phyloP scores from a whole-genome alignment of 306 rosid genomes.

The Cucurbita pepo region DNA sequence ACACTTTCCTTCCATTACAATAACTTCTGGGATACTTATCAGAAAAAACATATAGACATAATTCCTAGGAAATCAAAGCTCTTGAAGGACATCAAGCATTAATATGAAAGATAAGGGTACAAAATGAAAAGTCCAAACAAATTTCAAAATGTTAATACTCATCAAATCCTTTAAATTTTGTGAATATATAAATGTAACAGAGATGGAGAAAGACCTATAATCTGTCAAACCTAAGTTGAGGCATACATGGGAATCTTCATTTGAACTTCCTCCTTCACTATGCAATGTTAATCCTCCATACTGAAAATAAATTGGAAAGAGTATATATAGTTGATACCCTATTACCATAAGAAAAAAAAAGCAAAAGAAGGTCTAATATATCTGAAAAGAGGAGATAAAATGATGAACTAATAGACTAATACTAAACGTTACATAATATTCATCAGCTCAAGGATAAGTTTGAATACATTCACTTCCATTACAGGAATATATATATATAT shows the following conservation, averaged over 20 bases:
- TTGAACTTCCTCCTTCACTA: constrained; percentile 19
- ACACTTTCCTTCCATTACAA: not conserved
- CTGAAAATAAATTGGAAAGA: constrained; percentile 22
- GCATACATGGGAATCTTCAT: constrained; percentile 33
- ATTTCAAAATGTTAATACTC: not conserved
- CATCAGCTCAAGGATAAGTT: not conserved
- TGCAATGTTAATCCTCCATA: constrained; percentile 41
- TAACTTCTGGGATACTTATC: not conserved
- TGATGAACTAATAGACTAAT: not conserved
- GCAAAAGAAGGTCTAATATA: not conserved
- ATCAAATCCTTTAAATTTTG: not conserved
- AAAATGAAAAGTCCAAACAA: not conserved
- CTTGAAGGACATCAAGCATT: not conserved
- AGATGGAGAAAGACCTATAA: constrained; percentile 52
- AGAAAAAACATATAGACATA: not conserved
- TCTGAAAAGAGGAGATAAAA: not conserved
- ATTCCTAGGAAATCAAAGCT: not conserved
- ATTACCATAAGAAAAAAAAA: not conserved
- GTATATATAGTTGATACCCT: not conserved
- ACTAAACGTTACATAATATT: not conserved
- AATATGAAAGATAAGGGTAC: not conserved
- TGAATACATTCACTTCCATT: not conserved
- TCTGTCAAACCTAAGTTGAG: constrained; percentile 86
- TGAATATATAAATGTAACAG: not conserved
- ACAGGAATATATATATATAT: not conserved